Conservation (phyloP, 1,284 basidiomycete genomes). For the Gymnopus androsaceus region DNA sequence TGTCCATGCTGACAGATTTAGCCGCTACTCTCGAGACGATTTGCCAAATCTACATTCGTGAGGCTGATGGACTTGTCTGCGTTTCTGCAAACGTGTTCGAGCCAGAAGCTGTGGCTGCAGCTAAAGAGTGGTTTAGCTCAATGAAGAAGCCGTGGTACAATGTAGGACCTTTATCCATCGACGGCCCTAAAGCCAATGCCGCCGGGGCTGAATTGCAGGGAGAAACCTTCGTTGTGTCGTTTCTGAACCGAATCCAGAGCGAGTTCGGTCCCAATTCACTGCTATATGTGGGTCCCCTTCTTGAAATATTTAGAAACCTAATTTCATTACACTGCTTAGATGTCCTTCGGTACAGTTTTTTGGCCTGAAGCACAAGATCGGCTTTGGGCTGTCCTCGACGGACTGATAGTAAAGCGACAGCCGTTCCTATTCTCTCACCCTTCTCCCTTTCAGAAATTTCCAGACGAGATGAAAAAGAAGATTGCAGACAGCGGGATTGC, state of each 20-base stretch:
- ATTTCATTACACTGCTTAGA: not conserved
- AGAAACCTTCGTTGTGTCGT: too few relatives aligned
- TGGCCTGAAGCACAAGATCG: slow-evolving; percentile 3
- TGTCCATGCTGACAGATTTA: too few relatives aligned
- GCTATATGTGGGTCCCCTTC: slow-evolving; percentile 2
- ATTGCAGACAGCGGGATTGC: slow-evolving; percentile 4
- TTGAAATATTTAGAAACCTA: not conserved
- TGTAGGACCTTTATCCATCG: slow-evolving; percentile 12
- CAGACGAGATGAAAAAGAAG: not conserved
- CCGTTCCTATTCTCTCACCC: slow-evolving; percentile 11
- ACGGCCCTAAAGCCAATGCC: too few relatives aligned
- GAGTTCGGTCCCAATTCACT: slow-evolving; percentile 7
- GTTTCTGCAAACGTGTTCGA: slow-evolving; percentile 7
- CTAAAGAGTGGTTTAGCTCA: slow-evolving; percentile 5
- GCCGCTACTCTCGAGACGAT: not conserved
- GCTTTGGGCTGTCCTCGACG: not conserved
- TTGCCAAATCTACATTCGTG: slow-evolving; percentile 6
- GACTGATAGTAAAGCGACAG: not conserved
- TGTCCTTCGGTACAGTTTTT: slow-evolving; percentile 9
- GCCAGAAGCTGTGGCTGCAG: slow-evolving; percentile 4
- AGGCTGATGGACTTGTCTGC: slow-evolving; percentile 5
- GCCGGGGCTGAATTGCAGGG: too few relatives aligned
- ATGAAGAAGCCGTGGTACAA: slow-evolving; percentile 7
- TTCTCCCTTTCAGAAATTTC: not conserved
- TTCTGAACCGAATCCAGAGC: too few relatives aligned